Conservation (phyloP, 805 yeast genomes). For the Cyberlindnera japonica region DNA sequence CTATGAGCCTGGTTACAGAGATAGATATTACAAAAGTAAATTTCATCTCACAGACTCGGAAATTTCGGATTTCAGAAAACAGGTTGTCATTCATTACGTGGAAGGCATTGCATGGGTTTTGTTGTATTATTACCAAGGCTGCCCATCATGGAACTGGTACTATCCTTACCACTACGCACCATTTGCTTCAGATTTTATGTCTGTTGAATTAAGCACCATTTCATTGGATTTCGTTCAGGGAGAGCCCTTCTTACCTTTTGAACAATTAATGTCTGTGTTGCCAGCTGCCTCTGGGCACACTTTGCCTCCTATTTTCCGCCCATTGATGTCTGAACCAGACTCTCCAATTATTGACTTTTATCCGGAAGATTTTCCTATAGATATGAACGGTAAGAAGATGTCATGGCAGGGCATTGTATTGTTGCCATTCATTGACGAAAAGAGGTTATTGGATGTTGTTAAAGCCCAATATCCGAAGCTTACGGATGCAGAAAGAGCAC, state of each 20-base stretch:
- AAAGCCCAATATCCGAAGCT: slow-evolving; percentile 57
- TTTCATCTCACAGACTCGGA: slow-evolving; percentile 56
- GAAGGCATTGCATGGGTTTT: slow-evolving; percentile 98
- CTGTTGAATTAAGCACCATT: slow-evolving; percentile 44
- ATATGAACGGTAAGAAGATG: slow-evolving; percentile 94
- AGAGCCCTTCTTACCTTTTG: slow-evolving; percentile 83
- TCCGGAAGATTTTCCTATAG: slow-evolving; percentile 83
- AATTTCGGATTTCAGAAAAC: slow-evolving; percentile 48
- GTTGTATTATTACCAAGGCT: slow-evolving; percentile 91
- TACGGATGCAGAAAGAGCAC: slow-evolving; percentile 59
- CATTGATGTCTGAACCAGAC: slow-evolving; percentile 71
- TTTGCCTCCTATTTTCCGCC: slow-evolving; percentile 75
- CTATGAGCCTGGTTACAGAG: slow-evolving; percentile 85
- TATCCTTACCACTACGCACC: slow-evolving; percentile 98
- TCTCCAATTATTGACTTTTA: slow-evolving; percentile 89
- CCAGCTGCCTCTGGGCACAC: slow-evolving; percentile 93
- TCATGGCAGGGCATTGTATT: slow-evolving; percentile 94
- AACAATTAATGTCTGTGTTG: slow-evolving; percentile 83
- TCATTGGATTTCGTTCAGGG: slow-evolving; percentile 62
- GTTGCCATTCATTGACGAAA: slow-evolving; percentile 86
- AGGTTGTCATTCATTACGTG: slow-evolving; percentile 68
- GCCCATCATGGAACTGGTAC: slow-evolving; percentile 98
- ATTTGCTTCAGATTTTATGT: slow-evolving; percentile 81
- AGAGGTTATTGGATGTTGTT: slow-evolving; percentile 64
- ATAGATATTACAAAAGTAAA: slow-evolving; percentile 75